Conservation (phyloP, 148 eudicot genomes). For the Suaeda aralocaspica region DNA sequence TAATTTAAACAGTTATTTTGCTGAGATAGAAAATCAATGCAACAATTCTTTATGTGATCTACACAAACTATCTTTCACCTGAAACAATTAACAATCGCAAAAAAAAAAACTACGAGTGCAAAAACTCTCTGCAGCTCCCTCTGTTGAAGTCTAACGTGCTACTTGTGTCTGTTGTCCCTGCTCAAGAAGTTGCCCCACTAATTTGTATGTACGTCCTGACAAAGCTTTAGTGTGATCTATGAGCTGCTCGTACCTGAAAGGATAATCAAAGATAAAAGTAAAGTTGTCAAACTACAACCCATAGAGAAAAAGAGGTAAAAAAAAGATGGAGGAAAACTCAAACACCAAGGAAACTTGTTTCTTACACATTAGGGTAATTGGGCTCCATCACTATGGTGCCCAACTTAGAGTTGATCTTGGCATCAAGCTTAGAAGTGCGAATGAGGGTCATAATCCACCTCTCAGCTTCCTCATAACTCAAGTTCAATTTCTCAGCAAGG, state of each 20-base stretch:
- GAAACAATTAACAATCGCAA: not conserved
- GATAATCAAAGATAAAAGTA: not conserved
- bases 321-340: too few species aligned
- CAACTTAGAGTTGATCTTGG: conserved; percentile 66
- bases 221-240: conserved; percentile 85
- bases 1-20: not conserved
- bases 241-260: conserved; percentile 87
- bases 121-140: not conserved
- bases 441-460: conserved; percentile 93
- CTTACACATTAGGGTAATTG: conserved; percentile 84
- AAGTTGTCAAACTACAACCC: not conserved
- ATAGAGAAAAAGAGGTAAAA: not conserved
- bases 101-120: conserved; percentile 5
- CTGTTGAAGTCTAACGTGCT: conserved; percentile 40
- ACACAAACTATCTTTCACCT: conserved; percentile 5
- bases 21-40: conserved; percentile 8
- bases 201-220: conserved; percentile 77
- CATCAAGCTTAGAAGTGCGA: conserved; percentile 86
- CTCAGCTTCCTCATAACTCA: conserved; percentile 90
- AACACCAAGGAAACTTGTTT: not conserved
- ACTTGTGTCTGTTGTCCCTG: conserved; percentile 65
- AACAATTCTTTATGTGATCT: conserved; percentile 11
- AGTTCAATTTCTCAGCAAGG: conserved; percentile 84
- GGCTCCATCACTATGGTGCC: conserved; percentile 89
- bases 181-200: conserved; percentile 69